Conservation (phyloP, 1,284 basidiomycete species). For the Marasmius sp. region DNA sequence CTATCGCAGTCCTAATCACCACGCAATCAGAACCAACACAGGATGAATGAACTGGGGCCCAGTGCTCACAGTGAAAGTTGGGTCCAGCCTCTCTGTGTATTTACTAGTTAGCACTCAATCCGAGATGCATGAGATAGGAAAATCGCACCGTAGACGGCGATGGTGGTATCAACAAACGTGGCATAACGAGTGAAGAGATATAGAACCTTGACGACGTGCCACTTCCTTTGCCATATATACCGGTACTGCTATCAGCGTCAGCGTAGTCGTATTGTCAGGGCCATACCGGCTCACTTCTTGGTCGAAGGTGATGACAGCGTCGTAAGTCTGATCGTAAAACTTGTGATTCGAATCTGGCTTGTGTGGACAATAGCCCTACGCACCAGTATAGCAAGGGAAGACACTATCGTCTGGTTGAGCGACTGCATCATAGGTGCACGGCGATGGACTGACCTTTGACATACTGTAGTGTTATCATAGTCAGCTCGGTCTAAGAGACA, state of each 20-base stretch:
- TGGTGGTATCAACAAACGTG: neutral
- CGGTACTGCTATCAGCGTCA: neutral
- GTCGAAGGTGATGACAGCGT: neutral
- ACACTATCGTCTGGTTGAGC: neutral
- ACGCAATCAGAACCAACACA: neutral
- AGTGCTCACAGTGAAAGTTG: neutral
- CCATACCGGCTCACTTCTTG: neutral
- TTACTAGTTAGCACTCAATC: neutral
- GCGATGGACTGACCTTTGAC: neutral
- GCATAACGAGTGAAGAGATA: neutral
- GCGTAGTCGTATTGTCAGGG: no score
- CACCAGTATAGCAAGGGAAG: neutral
- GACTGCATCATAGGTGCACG: no score
- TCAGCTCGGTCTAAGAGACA: neutral
- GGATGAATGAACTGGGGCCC: neutral
- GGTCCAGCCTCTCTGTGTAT: neutral
- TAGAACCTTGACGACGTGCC: neutral
- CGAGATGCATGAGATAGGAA: neutral
- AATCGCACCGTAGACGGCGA: neutral
- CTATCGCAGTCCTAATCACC: neutral
- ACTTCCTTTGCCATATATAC: neutral
- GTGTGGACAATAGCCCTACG: neutral
- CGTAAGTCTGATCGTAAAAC: neutral
- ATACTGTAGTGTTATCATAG: neutral
- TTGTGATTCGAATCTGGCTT: neutral